A percentile compares a stretch with the other conserved stretches of the same genome.
Conservation (phyloP, 345 rosid species). For the Excoecaria agallocha region DNA sequence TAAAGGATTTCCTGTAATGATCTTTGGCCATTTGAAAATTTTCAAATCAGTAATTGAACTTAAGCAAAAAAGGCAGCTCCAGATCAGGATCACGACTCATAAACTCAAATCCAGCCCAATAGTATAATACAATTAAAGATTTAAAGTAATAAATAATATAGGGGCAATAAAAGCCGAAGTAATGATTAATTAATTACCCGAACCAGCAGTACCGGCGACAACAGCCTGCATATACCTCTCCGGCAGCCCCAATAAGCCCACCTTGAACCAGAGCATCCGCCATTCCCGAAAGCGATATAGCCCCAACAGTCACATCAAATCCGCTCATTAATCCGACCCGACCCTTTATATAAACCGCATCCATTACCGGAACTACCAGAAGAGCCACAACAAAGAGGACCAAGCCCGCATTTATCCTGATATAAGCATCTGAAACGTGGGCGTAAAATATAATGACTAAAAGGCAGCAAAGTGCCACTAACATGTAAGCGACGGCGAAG, state of each 20-base stretch:
- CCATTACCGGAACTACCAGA: slow-evolving; percentile 74
- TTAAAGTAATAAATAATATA: no score
- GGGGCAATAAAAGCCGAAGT: background rate
- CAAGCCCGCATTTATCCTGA: slow-evolving; percentile 78
- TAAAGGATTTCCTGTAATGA: background rate
- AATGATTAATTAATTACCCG: slow-evolving; percentile 46
- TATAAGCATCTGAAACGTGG: slow-evolving; percentile 61
- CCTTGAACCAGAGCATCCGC: slow-evolving; percentile 92
- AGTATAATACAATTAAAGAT: no score
- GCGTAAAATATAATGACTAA: slow-evolving; percentile 57
- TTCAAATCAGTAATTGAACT: no score
- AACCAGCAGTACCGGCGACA: slow-evolving; percentile 93
- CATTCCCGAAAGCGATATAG: slow-evolving; percentile 56
- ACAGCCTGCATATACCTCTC: slow-evolving; percentile 91
- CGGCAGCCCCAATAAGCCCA: slow-evolving; percentile 83
- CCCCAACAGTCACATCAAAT: slow-evolving; percentile 58
- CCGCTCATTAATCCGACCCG: slow-evolving; percentile 69
- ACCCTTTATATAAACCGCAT: slow-evolving; percentile 66
- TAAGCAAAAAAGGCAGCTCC: no score
- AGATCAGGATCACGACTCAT: background rate
- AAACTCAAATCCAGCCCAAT: background rate
- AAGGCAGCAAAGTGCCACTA: slow-evolving; percentile 55
- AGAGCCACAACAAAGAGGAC: slow-evolving; percentile 53
- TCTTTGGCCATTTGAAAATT: background rate
- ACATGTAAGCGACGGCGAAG: slow-evolving; percentile 79